Evolutionary conservation across 805 yeast genomes (phyloP).

Genomic region (Saccharomycopsis oosterbeekiorum): DNA sequence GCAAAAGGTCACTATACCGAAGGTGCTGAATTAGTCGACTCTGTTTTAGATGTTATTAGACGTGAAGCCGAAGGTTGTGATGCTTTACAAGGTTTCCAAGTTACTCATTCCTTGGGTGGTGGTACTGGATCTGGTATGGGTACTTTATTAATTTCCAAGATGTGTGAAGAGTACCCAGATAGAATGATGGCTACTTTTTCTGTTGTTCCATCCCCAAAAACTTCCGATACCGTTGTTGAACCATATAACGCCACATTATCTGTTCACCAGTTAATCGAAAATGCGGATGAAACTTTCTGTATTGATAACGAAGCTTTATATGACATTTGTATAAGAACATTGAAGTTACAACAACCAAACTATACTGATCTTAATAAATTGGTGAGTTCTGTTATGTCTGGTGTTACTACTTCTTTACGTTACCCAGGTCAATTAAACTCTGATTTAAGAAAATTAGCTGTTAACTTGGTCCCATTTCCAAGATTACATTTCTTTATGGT

Average conservation of each 20-base stretch:
- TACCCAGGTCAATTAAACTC: conserved; percentile 94
- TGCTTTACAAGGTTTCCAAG: conserved; percentile 90
- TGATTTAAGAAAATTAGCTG: conserved; percentile 87
- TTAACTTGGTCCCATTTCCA: conserved; percentile 90
- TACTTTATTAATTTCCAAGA: conserved; percentile 72
- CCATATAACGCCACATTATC: conserved; percentile 92
- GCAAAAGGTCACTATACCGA: conserved; percentile 96
- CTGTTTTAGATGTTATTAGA: conserved; percentile 81
- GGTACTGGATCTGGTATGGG: conserved; percentile 98
- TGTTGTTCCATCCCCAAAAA: conserved; percentile 85
- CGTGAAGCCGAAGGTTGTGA: conserved; percentile 93
- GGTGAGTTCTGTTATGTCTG: conserved; percentile 88
- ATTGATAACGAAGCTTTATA: conserved; percentile 90
- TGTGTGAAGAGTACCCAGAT: conserved; percentile 89
- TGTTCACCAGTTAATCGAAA: conserved; percentile 83
- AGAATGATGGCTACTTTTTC: conserved; percentile 95
- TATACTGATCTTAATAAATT: conserved; percentile 71
- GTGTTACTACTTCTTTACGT: conserved; percentile 88
- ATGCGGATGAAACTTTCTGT: conserved; percentile 89
- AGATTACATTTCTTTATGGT: conserved; percentile 93
- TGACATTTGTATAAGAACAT: conserved; percentile 78
- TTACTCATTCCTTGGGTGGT: conserved; percentile 74
- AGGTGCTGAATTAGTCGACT: conserved; percentile 89
- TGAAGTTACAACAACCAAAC: conserved; percentile 70
- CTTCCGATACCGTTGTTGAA: conserved; percentile 88